Percentiles rank a stretch among this genome's conserved stretches.
Conservation (phyloP, 768 basidiomycete species). For the Pisolithus marmoratus region DNA sequence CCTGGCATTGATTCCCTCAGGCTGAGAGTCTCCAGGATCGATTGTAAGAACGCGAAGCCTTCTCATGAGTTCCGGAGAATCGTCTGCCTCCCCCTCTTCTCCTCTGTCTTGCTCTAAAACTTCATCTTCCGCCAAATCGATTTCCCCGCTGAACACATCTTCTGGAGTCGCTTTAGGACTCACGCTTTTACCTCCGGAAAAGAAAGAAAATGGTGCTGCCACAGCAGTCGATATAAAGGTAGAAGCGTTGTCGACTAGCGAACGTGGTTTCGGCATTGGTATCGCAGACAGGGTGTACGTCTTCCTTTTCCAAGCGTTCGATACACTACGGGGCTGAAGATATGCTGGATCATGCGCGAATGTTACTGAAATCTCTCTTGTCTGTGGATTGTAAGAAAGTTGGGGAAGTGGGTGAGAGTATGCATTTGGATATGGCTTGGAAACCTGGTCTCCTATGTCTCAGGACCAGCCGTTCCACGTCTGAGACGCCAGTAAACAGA, state of each 20-base stretch:
- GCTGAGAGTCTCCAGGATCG: constrained; percentile 32
- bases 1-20: constrained; percentile 31
- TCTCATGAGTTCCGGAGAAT: constrained; percentile 54
- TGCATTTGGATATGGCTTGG: constrained; percentile 70
- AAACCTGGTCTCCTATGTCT: constrained; percentile 74
- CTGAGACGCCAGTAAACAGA: constrained; percentile 29
- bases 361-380: constrained; percentile 52
- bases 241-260: constrained; percentile 67
- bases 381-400: constrained; percentile 53
- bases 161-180: constrained; percentile 51
- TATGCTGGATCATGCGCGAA: constrained; percentile 65
- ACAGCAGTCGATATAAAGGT: constrained; percentile 59
- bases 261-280: constrained; percentile 61
- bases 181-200: constrained; percentile 32
- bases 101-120: constrained; percentile 72
- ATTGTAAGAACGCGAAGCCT: constrained; percentile 51
- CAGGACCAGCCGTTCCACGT: constrained; percentile 53
- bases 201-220: constrained; percentile 49
- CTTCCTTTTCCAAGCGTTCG: constrained; percentile 51
- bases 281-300: constrained; percentile 60
- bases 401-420: constrained; percentile 73
- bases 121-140: constrained; percentile 75
- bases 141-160: constrained; percentile 58
- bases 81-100: constrained; percentile 75
- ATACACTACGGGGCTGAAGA: constrained; percentile 33